Base-by-base conservation (phyloP, 768 basidiomycete species). In the Hirschioporus abietinus region DNA sequence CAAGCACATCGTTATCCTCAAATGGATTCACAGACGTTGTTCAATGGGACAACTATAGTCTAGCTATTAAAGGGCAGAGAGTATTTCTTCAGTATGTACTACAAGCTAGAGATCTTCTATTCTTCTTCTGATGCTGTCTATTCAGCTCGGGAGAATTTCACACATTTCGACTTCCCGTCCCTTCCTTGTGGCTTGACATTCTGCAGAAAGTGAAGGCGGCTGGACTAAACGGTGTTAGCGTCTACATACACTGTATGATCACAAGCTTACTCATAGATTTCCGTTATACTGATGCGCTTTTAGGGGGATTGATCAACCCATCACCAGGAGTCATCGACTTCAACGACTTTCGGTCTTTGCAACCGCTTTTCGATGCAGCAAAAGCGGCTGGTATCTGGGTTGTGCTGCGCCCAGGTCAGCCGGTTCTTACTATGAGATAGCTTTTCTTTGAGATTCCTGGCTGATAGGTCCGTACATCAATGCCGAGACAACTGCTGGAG, bases 61-160 rank as follows among this genome's bases (percentile, higher is more conserved):
- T 93, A 10, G 81, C 88, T 64, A 70, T 93, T 52, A 83, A 85
- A 58, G 88, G 86, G 2, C 91, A 91, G 70, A 81, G 92, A 18
- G 74, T 91, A 24, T 91, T 93, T 70, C 74, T 93, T 3, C 83
- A 91, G 90, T 90, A 76, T 65, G 87, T 25, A 7, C 24, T 80
- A 27, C 52, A 15, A 59, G n/a, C 25, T 23, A 63, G 25, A 58
- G 17, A 1, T n/a, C 26, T 58, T 27, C 42, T 15, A 52, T 5
- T 15, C 12, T 3, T 61, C 12, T 36, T 5, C 65, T 25, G 8
- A 18, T 35, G 17, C 52, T 63, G 24, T 63, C 23, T 63, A 30
- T 52, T 30, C 12, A 93, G 92, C 70, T 91, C 90, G 0, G 93
- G 93, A 66, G 93, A 93, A 74, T 92, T 93, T 74, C 93, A 93